Evolutionary conservation across 2,329 filamentous ascomycete genomes (phyloP).

Genomic region (Cordyceps javanica): DNA sequence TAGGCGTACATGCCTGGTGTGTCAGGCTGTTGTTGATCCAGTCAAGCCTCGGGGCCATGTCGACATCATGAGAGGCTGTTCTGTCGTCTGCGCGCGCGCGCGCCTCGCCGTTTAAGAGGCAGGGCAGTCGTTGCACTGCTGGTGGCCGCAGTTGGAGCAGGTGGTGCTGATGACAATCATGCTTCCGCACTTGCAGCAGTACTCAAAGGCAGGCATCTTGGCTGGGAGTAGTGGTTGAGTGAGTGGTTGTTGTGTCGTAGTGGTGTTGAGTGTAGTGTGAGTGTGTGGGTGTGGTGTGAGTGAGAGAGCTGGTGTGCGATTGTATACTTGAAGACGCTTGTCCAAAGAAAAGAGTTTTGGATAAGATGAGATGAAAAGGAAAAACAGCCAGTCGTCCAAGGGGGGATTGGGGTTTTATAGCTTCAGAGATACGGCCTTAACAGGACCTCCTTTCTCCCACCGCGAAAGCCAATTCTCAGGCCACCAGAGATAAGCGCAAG

Average conservation of each 20-base stretch:
- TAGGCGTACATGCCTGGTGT: conserved; percentile 11
- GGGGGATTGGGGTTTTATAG: conserved; percentile 10
- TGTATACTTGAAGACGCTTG: not conserved
- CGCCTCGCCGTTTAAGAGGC: conserved; percentile 22
- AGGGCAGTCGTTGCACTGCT: conserved; percentile 42
- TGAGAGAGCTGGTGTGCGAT: not conserved
- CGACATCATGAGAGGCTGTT: conserved; percentile 8
- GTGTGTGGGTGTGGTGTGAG: conserved; percentile 1
- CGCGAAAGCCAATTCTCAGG: conserved; percentile 7
- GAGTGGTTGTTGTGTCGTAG: conserved; percentile 10
- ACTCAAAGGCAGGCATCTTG: conserved; percentile 41
- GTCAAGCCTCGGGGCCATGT: conserved; percentile 1
- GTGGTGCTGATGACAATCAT: conserved; percentile 53
- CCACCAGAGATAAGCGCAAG: conserved; percentile 12
- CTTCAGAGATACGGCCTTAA: not conserved
- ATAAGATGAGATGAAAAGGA: not conserved
- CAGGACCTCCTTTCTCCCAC: not conserved
- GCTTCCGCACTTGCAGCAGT: conserved; percentile 50
- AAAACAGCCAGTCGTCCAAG: not conserved
- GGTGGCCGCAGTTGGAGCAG: conserved; percentile 44
- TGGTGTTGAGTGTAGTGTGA: not conserved
- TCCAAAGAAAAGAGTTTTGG: not conserved
- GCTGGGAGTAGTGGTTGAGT: conserved; percentile 9
- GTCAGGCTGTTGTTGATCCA: not conserved
- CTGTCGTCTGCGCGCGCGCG: not conserved